phyloP scores from a whole-genome alignment of 23 red algal species.

The Gracilariopsis chorda region DNA sequence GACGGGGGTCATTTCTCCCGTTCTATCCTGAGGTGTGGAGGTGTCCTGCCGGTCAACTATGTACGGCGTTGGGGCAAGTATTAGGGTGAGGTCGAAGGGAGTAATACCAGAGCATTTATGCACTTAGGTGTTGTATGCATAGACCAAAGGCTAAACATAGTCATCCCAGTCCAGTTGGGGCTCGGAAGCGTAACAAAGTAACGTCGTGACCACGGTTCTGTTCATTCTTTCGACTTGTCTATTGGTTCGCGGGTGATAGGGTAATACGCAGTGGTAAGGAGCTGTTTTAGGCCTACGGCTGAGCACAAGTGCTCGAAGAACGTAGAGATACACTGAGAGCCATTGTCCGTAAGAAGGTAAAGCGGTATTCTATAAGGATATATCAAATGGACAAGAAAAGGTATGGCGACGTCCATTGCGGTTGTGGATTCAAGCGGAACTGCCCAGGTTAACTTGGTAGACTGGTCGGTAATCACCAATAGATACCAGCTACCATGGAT shows the following conservation, averaged over 20 bases:
- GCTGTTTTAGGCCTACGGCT: too few species aligned
- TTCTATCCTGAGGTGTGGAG: background rate
- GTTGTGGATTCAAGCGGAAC: too few species aligned
- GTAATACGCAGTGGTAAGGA: too few species aligned
- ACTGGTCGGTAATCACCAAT: background rate
- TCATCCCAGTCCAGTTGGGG: background rate
- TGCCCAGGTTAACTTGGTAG: background rate
- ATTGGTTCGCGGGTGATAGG: slow-evolving; percentile 1
- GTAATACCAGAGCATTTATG: background rate
- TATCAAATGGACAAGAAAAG: too few species aligned
- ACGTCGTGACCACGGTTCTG: background rate
- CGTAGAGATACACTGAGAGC: too few species aligned
- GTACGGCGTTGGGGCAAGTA: background rate
- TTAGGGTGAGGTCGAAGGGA: background rate
- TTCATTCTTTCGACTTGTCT: slow-evolving; percentile 33
- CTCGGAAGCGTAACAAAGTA: background rate
- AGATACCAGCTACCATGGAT: background rate
- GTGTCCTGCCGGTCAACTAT: background rate
- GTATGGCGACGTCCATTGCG: too few species aligned
- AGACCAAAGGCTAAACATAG: background rate
- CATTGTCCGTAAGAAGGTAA: too few species aligned
- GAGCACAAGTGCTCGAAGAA: too few species aligned
- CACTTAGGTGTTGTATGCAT: slow-evolving; percentile 11
- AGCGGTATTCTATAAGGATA: too few species aligned
- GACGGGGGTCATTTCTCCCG: too few species aligned